These are phyloP conservation scores for Telfairia occidentalis DNA, from an alignment of 331 rosid species.

Conservation along the genomic window DNA sequence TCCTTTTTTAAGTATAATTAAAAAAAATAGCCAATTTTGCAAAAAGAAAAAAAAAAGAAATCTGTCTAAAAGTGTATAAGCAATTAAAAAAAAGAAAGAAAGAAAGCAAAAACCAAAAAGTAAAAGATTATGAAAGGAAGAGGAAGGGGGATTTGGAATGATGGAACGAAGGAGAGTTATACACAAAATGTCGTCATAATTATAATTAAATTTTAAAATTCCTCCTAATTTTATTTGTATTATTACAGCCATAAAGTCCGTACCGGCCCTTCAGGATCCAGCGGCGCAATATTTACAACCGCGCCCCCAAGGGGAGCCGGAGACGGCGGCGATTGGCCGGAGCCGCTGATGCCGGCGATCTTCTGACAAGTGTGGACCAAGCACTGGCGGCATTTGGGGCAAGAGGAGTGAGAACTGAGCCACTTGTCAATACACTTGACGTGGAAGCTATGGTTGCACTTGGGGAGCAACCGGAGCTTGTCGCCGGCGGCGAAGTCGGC, in stretches of 20 bases:
- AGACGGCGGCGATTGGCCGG: conserved; percentile 13
- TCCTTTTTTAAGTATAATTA: too few relatives aligned
- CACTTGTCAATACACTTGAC: conserved; percentile 82
- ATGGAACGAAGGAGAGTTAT: neutral
- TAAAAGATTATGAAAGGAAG: neutral
- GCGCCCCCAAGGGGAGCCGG: conserved; percentile 2
- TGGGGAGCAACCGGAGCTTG: conserved; percentile 58
- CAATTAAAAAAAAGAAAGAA: neutral
- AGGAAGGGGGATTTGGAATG: neutral
- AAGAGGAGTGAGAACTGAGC: conserved; percentile 76
- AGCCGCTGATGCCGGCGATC: conserved; percentile 31
- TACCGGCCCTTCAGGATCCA: conserved; percentile 45
- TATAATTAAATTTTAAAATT: neutral
- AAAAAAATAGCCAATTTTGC: too few relatives aligned
- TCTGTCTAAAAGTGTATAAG: neutral
- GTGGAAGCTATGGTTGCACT: conserved; percentile 84
- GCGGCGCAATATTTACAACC: conserved; percentile 34
- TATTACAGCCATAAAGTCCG: conserved; percentile 21
- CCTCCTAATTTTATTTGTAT: neutral
- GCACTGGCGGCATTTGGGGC: conserved; percentile 87
- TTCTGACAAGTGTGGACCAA: conserved; percentile 60
- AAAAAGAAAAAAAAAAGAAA: neutral
- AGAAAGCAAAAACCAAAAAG: neutral
- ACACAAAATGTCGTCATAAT: neutral
- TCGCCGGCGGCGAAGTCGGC: conserved; percentile 56